Percentiles rank a stretch among this genome's conserved stretches.
These are phyloP conservation scores for Ustilago loliicola DNA, from an alignment of 1,284 basidiomycete genomes.

Conservation along the genomic window DNA sequence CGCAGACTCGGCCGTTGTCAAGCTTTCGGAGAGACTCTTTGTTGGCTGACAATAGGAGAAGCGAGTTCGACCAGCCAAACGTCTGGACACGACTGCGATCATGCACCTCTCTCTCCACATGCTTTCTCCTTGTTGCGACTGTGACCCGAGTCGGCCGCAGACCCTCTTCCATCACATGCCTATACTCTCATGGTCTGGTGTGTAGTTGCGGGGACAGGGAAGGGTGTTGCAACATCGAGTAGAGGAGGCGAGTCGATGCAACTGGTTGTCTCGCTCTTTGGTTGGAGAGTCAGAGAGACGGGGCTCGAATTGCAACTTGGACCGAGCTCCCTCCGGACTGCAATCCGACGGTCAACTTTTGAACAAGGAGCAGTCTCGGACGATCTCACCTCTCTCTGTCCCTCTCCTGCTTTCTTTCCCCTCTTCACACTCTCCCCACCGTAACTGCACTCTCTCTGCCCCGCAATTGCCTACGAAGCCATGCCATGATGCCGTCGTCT, in stretches of 20 bases:
- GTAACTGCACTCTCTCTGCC: not conserved
- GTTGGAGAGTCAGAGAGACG: not conserved
- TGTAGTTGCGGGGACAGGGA: not conserved
- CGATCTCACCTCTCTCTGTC: constrained; percentile 11
- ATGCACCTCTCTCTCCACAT: not conserved
- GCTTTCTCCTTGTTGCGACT: not conserved
- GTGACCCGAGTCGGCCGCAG: not conserved
- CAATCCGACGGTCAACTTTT: not conserved
- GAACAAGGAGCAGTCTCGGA: constrained; percentile 27
- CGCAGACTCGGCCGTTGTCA: not conserved
- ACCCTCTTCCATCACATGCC: not conserved
- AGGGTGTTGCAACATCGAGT: not conserved
- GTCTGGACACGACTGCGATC: not conserved
- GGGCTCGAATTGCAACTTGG: not conserved
- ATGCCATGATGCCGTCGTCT: constrained; percentile 2
- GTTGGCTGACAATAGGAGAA: not conserved
- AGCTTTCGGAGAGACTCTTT: not conserved
- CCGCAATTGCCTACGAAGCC: constrained; percentile 6
- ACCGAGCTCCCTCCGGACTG: constrained; percentile 27
- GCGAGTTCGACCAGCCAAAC: not conserved
- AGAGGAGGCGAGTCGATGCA: not conserved
- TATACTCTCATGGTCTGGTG: not conserved
- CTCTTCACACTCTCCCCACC: not conserved
- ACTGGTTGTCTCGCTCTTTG: too few relatives aligned
- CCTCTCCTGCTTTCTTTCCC: not conserved